Evolutionary conservation across 2,329 filamentous ascomycete species (phyloP), one percentile per base, ranked within the genome.

Genomic region (Epichloe bromicola): DNA sequence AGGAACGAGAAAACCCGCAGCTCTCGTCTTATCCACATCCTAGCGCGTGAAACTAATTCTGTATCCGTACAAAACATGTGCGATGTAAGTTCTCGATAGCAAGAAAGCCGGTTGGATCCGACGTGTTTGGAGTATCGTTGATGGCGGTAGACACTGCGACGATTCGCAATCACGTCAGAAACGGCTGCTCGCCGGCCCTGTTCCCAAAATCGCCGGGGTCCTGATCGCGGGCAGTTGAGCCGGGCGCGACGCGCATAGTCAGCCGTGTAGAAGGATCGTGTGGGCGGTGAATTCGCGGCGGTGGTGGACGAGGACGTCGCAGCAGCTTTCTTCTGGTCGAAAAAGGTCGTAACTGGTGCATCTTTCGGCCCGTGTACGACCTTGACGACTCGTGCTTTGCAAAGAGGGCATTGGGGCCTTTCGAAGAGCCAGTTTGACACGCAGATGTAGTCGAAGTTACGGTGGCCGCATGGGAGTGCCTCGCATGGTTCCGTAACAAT

Each of bases 401-500:
- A 97, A 49, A 96, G 73, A 17, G 91, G 90, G 61, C 90, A 96
- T 46, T 73, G 77, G 1, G 82, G 73, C 10, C 79, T 78, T 56
- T 85, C 74, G 58, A 88, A 76, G 5, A 95, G 72, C 90, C 91
- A 96, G 67, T 77, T 89, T 20, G 83, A 69, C 5, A 95, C 76
- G 65, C 90, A 97, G 12, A 88, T 65, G 62, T 89, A 94, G 71
- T 96, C 89, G 64, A 94, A 95, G 58, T 82, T 80, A 52, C 73
- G 69, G 70, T 97, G 90, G 41, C 79, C 76, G 71, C 90, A 97
- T 7, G 90, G 89, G 19, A 76, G 70, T 7, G 86, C 79, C 48
- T 83, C 73, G 55, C 86, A 88, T 49, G 79, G 70, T 59, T 93
- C 86, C 10, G 80, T 79, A 60, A 95, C 74, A 49, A 70, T 62